Evolutionary conservation across 148 eudicot species (phyloP).

Genomic region (Amaranthus palmeri): DNA sequence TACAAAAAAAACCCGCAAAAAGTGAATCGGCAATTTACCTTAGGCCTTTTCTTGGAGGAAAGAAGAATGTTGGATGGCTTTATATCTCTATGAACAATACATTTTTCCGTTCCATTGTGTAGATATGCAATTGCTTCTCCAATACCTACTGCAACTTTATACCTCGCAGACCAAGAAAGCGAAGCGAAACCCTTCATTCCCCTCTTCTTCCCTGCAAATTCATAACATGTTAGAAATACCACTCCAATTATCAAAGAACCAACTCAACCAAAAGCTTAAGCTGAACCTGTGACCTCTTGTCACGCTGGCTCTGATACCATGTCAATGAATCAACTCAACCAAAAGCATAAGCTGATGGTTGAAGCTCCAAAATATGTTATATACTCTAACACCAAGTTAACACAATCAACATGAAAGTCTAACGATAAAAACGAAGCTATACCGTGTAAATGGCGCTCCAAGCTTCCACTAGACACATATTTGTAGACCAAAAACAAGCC

Average conservation of each 20-base stretch:
- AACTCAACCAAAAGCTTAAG: too few relatives aligned
- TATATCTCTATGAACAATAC: conserved; percentile 97
- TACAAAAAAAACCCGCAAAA: not conserved
- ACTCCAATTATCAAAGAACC: too few relatives aligned
- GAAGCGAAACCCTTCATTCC: conserved; percentile 60
- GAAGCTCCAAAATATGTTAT: not conserved
- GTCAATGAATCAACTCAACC: too few relatives aligned
- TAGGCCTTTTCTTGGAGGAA: conserved; percentile 77
- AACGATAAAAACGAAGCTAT: conserved; percentile 20
- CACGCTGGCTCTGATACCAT: too few relatives aligned
- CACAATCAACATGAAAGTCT: conserved; percentile 1
- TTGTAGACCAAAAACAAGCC: conserved; percentile 95
- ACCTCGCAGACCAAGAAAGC: conserved; percentile 81
- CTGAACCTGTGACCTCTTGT: too few relatives aligned
- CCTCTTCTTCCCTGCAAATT: conserved; percentile 60
- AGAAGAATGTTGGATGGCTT: conserved; percentile 97
- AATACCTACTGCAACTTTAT: conserved; percentile 83
- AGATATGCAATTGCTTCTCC: conserved; percentile 85
- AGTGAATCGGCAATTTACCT: conserved; percentile 40
- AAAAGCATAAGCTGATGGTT: too few relatives aligned
- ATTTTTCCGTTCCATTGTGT: conserved; percentile 87
- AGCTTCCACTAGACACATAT: conserved; percentile 90
- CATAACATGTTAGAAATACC: too few relatives aligned
- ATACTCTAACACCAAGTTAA: conserved; percentile 11
- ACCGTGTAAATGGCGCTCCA: conserved; percentile 91